A percentile compares a stretch with the other conserved stretches of the same genome.
These are phyloP conservation scores for Lumnitzera littorea DNA, from an alignment of 345 rosid genomes.

Conservation along the genomic window DNA sequence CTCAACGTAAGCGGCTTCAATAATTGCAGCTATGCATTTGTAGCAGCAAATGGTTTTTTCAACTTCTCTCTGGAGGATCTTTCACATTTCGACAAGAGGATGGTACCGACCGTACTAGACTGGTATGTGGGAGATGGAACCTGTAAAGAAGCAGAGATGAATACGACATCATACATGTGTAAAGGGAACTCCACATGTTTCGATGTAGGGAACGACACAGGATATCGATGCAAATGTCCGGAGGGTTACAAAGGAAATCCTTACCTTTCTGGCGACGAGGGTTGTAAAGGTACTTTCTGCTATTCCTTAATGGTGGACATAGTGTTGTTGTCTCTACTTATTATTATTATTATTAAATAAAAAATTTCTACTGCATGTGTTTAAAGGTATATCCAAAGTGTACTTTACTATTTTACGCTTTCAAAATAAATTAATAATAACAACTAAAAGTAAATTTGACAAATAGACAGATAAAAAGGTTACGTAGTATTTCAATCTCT, in stretches of 20 bases:
- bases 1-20: constrained; percentile 3
- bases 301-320: too few relatives aligned
- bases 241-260: constrained; percentile 21
- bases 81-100: neutral
- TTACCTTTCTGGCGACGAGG: neutral
- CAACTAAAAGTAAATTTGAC: too few relatives aligned
- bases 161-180: constrained; percentile 1
- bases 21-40: constrained; percentile 22
- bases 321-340: too few relatives aligned
- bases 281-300: constrained; percentile 9
- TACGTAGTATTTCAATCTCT: too few relatives aligned
- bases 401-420: too few relatives aligned
- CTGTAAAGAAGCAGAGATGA: constrained; percentile 11
- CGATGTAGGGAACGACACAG: neutral
- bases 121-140: constrained; percentile 16
- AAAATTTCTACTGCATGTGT: too few relatives aligned
- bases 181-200: constrained; percentile 2
- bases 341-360: too few relatives aligned
- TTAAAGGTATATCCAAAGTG: too few relatives aligned
- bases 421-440: too few relatives aligned
- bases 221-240: constrained; percentile 18
- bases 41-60: constrained; percentile 13
- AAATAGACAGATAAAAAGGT: too few relatives aligned
- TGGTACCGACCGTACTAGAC: constrained; percentile 9
- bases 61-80: constrained; percentile 8